Conservation (phyloP, 2,329 filamentous ascomycete species). For the Aspergillus jensenii region DNA sequence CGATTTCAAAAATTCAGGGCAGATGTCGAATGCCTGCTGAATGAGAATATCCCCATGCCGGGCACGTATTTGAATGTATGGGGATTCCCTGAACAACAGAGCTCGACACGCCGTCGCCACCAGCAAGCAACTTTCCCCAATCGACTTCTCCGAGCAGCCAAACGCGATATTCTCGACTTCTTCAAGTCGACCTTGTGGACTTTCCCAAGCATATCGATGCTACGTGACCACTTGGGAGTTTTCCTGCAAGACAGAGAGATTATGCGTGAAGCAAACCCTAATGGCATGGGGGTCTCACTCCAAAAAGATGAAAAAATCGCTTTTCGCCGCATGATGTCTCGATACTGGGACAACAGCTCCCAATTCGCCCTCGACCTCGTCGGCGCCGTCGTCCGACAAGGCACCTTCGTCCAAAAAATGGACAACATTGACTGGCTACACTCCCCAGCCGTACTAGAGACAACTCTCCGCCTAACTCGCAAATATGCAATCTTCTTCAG, state of each 20-base stretch:
- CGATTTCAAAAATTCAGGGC: conserved; percentile 61
- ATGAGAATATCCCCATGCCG: conserved; percentile 57
- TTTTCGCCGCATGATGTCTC: conserved; percentile 43
- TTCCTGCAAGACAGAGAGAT: conserved; percentile 40
- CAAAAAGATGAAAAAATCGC: conserved; percentile 27
- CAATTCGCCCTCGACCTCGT: conserved; percentile 42
- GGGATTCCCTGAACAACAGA: conserved; percentile 49
- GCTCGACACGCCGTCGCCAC: background rate
- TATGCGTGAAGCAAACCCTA: conserved; percentile 44
- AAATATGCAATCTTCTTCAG: conserved; percentile 53
- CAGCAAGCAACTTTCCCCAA: conserved; percentile 54
- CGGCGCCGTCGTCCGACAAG: conserved; percentile 45
- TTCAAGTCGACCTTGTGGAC: conserved; percentile 17
- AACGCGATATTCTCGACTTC: conserved; percentile 40
- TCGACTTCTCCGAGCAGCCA: conserved; percentile 53
- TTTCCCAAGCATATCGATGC: conserved; percentile 49
- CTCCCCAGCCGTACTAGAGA: conserved; percentile 62
- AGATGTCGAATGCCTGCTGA: conserved; percentile 54
- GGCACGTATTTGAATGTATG: conserved; percentile 63
- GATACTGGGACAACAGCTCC: conserved; percentile 44
- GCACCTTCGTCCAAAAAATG: conserved; percentile 60
- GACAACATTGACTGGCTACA: conserved; percentile 74
- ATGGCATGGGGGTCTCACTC: conserved; percentile 5
- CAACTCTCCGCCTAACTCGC: conserved; percentile 62
- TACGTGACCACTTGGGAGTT: conserved; percentile 53